Conservation (phyloP, 169 alveolate genomes). For the Amoebophrya sp. region DNA sequence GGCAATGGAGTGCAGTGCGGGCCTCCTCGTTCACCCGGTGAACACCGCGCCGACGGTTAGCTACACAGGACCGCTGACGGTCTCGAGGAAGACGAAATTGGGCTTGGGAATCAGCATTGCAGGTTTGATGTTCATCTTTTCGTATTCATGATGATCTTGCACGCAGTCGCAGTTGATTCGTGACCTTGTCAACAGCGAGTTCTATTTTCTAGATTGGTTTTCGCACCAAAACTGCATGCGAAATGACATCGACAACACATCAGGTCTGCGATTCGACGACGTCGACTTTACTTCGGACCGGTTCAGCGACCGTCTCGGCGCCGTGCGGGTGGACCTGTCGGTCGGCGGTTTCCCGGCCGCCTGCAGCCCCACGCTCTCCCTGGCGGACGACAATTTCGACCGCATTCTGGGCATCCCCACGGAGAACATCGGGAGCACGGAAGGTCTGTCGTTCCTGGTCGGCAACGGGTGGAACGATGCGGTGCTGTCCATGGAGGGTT, state of each 20-base stretch:
- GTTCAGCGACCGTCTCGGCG: background rate
- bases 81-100: background rate
- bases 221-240: no score
- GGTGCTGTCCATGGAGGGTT: background rate
- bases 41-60: background rate
- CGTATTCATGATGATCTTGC: no score
- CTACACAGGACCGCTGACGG: background rate
- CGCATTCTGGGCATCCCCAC: background rate
- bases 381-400: background rate
- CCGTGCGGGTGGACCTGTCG: background rate
- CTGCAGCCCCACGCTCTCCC: background rate
- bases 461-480: background rate
- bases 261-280: background rate
- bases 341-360: background rate
- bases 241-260: no score
- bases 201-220: no score
- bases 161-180: no score
- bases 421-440: background rate
- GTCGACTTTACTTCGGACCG: background rate
- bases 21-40: background rate
- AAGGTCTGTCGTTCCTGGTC: background rate
- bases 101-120: background rate
- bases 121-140: background rate
- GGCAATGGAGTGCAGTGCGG: constrained; percentile 13
- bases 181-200: no score